These are phyloP conservation scores for Chalaropsis thielavioides DNA, from an alignment of 2,329 filamentous ascomycete genomes.

Conservation along the genomic window DNA sequence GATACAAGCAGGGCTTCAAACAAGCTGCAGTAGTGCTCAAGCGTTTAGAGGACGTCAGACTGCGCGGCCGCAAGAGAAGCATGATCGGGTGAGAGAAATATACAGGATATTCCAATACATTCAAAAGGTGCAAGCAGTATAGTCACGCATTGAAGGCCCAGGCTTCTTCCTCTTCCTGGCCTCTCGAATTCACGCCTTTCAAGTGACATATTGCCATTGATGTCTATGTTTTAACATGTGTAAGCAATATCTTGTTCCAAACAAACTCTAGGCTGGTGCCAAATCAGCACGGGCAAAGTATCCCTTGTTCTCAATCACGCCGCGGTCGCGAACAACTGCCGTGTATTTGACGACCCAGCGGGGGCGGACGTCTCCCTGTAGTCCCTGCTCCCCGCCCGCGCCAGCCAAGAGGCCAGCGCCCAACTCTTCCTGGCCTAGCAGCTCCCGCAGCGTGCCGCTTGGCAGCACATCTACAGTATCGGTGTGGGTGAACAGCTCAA, in stretches of 20 bases:
- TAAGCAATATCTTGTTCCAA: neutral
- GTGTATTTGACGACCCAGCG: slow-evolving; percentile 98
- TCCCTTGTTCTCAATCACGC: slow-evolving; percentile 95
- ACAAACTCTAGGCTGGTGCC: slow-evolving; percentile 26
- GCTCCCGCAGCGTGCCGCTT: slow-evolving; percentile 65
- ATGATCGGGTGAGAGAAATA: slow-evolving; percentile 61
- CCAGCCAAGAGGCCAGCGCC: slow-evolving; percentile 57
- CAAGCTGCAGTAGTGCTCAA: slow-evolving; percentile 60
- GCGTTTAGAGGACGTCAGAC: slow-evolving; percentile 77
- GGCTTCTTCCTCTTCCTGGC: neutral
- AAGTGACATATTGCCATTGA: neutral
- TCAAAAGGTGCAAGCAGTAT: neutral
- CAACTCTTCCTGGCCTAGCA: slow-evolving; percentile 56
- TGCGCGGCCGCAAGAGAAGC: slow-evolving; percentile 89
- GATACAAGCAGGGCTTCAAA: slow-evolving; percentile 62
- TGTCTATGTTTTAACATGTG: neutral
- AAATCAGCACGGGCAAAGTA: slow-evolving; percentile 83
- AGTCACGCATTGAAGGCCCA: too few relatives aligned
- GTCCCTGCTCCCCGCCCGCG: slow-evolving; percentile 37
- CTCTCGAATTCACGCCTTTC: neutral
- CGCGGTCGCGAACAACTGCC: slow-evolving; percentile 80
- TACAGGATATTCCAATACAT: neutral
- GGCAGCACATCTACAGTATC: slow-evolving; percentile 89
- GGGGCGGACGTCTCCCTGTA: slow-evolving; percentile 66
- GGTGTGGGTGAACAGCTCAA: slow-evolving; percentile 84